Conservation (phyloP, 495 filamentous ascomycete species). For the Trichoderma virens region DNA sequence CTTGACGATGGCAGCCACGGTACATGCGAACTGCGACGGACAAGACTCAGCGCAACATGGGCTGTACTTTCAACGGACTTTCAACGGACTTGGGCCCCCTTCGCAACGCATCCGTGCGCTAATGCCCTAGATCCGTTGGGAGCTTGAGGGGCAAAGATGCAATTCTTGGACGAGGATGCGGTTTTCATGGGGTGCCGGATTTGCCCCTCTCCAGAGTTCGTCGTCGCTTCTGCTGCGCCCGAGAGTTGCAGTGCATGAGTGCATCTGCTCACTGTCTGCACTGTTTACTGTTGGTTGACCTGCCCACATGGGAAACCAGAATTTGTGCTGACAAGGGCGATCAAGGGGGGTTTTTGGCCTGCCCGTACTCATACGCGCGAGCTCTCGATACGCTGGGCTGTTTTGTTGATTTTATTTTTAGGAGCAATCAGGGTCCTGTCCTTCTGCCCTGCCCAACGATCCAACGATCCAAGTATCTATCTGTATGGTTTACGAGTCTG, state of each 20-base stretch:
- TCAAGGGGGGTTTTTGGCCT: background rate
- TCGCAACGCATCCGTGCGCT: background rate
- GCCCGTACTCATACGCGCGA: no score
- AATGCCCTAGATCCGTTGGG: background rate
- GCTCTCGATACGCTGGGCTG: no score
- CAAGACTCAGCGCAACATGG: background rate
- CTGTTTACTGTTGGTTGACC: background rate
- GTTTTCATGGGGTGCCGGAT: background rate
- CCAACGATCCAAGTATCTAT: no score
- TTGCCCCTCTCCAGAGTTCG: background rate
- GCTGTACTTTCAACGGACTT: background rate
- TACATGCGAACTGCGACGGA: background rate
- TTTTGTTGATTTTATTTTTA: background rate
- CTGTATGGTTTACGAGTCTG: no score
- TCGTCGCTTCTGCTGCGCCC: background rate
- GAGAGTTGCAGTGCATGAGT: background rate
- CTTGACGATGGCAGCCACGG: background rate
- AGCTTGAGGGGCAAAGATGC: background rate
- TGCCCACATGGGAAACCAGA: no score
- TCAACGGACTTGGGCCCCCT: background rate
- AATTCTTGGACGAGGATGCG: background rate
- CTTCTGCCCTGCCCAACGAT: no score
- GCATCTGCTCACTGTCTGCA: background rate
- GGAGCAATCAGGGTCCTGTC: background rate
- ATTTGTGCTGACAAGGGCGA: background rate